Percentiles rank a stretch among this genome's conserved stretches.
phyloP scores from a whole-genome alignment of 208 protist species.

The Leishmania major region DNA sequence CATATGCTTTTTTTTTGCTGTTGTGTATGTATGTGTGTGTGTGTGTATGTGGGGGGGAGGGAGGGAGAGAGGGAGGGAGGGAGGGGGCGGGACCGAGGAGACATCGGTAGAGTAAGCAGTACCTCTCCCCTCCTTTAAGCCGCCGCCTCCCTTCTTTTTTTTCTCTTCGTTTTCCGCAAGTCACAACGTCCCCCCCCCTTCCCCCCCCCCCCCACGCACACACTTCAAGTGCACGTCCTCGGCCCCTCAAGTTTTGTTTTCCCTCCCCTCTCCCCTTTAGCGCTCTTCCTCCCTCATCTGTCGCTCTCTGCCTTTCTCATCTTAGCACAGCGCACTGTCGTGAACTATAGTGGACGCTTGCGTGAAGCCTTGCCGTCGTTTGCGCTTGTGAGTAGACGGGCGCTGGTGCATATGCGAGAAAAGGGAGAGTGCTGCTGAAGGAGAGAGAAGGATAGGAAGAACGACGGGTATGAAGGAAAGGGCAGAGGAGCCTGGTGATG shows the following conservation, averaged over 20 bases:
- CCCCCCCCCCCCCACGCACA: background rate
- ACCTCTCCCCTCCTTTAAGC: background rate
- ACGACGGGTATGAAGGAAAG: background rate
- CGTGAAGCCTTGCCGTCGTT: background rate
- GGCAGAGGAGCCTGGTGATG: background rate
- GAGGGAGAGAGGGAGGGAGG: background rate
- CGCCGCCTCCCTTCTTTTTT: background rate
- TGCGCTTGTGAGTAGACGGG: background rate
- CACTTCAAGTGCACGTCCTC: too few relatives aligned
- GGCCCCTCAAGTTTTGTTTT: background rate
- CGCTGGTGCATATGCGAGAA: background rate
- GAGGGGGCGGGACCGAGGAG: background rate
- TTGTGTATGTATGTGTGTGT: background rate
- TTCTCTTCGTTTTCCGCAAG: background rate
- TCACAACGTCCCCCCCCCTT: background rate
- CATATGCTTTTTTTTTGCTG: background rate
- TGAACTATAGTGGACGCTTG: background rate
- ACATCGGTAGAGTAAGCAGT: background rate
- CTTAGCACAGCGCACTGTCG: background rate
- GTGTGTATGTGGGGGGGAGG: background rate
- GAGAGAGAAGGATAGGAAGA: background rate
- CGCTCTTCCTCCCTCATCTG: background rate
- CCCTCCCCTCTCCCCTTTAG: background rate
- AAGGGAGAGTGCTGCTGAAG: background rate
- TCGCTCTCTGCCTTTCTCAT: background rate